A percentile compares a stretch with the other conserved stretches of the same genome.
Evolutionary conservation across 805 yeast species (phyloP).

Genomic region (Nakazawaea populi): DNA sequence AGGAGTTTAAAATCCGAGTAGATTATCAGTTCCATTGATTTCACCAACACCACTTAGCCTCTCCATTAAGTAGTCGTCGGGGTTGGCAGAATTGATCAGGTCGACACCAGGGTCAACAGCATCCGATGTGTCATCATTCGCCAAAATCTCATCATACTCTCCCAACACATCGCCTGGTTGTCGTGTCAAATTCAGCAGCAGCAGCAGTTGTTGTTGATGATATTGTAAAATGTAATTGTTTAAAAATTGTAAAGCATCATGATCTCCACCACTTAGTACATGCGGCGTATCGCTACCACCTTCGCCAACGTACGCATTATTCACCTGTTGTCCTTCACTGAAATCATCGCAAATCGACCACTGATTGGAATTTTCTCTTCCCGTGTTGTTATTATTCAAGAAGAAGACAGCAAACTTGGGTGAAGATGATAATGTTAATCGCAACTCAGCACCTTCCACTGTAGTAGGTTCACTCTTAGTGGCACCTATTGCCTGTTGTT

Average conservation of each 20-base stretch:
- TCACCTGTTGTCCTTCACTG: conserved; percentile 78
- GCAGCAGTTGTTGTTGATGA: conserved; percentile 16
- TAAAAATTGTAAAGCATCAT: conserved; percentile 25
- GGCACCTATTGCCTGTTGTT: conserved; percentile 30
- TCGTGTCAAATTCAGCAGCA: background rate
- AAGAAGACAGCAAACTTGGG: conserved; percentile 80
- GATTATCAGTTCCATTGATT: conserved; percentile 2
- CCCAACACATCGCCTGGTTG: conserved; percentile 1
- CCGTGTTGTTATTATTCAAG: conserved; percentile 40
- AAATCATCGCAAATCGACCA: conserved; percentile 85
- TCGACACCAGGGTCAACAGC: background rate
- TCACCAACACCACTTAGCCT: conserved; percentile 7
- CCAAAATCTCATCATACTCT: background rate
- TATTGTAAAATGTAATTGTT: conserved; percentile 25
- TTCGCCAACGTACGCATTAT: conserved; percentile 51
- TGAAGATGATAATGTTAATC: conserved; percentile 46
- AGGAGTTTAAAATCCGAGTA: conserved; percentile 5
- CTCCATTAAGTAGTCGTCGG: conserved; percentile 9
- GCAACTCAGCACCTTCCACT: conserved; percentile 35
- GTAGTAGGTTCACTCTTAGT: conserved; percentile 23
- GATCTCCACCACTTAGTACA: conserved; percentile 51
- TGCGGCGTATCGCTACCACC: conserved; percentile 65
- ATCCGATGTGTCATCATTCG: background rate
- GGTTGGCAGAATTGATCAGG: background rate
- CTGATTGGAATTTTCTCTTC: conserved; percentile 47